Evolutionary conservation across 2,329 filamentous ascomycete species (phyloP).

Genomic region (Cephalotrichum gorgonifer): DNA sequence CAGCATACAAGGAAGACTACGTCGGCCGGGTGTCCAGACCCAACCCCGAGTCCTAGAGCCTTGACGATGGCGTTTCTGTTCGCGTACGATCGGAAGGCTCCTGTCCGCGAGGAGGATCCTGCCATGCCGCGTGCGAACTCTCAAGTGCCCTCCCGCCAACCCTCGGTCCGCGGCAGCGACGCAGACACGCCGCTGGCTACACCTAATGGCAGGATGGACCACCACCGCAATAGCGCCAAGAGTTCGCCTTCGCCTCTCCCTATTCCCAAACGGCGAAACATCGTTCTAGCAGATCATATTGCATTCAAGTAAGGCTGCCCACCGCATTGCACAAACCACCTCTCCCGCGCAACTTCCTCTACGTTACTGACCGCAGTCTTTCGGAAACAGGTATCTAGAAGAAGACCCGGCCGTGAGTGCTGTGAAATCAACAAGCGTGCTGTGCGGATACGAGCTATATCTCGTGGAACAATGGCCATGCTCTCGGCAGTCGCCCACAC

Average conservation of each 20-base stretch:
- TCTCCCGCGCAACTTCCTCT: background rate
- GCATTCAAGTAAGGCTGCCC: conserved; percentile 37
- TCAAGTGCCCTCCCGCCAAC: conserved; percentile 1
- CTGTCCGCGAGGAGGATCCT: conserved; percentile 1
- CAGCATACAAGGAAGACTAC: background rate
- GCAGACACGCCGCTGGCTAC: background rate
- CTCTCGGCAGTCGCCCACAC: conserved; percentile 79
- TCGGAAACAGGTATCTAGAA: conserved; percentile 62
- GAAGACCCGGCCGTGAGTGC: conserved; percentile 70
- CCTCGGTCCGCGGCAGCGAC: background rate
- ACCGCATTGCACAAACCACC: background rate
- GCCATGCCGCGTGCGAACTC: background rate
- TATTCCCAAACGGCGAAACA: conserved; percentile 23
- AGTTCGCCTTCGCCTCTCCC: background rate
- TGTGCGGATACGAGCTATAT: conserved; percentile 85
- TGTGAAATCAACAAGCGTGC: conserved; percentile 56
- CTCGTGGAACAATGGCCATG: conserved; percentile 97
- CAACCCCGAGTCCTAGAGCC: too few species aligned
- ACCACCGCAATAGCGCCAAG: background rate
- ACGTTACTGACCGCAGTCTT: background rate
- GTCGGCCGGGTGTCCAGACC: background rate
- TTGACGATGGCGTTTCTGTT: conserved; percentile 5
- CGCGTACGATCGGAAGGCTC: conserved; percentile 5
- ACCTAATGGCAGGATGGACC: background rate
- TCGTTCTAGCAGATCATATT: conserved; percentile 49